Base-by-base conservation (phyloP, 768 basidiomycete genomes). In the Termitomyces sp. region DNA sequence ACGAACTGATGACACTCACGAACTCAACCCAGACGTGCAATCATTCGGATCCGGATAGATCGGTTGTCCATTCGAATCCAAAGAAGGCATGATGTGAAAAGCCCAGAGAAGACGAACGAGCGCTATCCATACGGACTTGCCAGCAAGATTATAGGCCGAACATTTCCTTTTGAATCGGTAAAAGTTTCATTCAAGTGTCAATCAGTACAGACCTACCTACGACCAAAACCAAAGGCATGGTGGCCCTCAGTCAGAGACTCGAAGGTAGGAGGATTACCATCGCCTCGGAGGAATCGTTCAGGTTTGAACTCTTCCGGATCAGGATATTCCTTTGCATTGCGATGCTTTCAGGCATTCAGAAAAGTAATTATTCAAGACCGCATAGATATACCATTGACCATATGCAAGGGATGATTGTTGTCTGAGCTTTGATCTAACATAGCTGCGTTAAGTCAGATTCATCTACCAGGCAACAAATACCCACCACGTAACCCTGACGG, bases 21-120 rank as follows among this genome's bases (percentile, higher is more conserved):
- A 46, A 43, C 33, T 54, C 51, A 58, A 41, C 7, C 57, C 57
- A 32, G 41, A 47, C 16, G 45, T 52, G 32, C 57, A 58, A 30
- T 52, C 52, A 38, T 24, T 38, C 20, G 57, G 57, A 32, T 58
- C 52, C 1, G 38, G 45, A 8, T 44, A 22, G 11, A 44, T 44
- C 13, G 44, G 44, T 10, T 24, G 9, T 30, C 47, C 46, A 24
- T 22, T 48, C 32, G 35, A 8, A 52, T 38, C 14, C 36, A 38
- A 13, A 38, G 13, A 38, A 16, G 36, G 16, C 16, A 2, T 3
- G 36, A 38, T 38, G 14, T 38, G 13, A 38, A 38, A 38, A 38
- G 36, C 36, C 36, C 36, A 38, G 16, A 38, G 36, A 14, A 38
- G 36, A 38, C 14, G 13, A 38, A 38, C 16, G 3, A 38, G 16